Evolutionary conservation across 1,139 yeast genomes (phyloP).

Genomic region (Suhomyces bolitotheri): DNA sequence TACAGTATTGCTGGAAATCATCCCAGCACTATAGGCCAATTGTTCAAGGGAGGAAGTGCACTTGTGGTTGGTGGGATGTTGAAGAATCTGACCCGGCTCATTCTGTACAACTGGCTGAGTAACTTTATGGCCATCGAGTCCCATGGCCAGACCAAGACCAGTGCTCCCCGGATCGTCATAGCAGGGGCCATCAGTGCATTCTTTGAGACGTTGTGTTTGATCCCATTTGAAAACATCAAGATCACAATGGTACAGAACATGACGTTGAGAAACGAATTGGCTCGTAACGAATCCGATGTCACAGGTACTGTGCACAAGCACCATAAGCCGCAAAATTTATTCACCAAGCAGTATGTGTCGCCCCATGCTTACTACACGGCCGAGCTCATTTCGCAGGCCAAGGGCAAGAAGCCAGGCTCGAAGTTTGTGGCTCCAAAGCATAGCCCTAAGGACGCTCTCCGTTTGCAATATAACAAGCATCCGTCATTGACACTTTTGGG

Average conservation of each 20-base stretch:
- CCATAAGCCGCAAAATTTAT: constrained; percentile 29
- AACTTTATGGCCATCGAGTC: constrained; percentile 67
- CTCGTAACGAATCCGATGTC: constrained; percentile 29
- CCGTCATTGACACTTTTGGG: constrained; percentile 58
- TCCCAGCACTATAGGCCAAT: constrained; percentile 41
- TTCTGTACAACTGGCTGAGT: constrained; percentile 74
- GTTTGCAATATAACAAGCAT: constrained; percentile 43
- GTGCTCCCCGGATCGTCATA: constrained; percentile 71
- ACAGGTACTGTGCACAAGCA: constrained; percentile 26
- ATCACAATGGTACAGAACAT: constrained; percentile 80
- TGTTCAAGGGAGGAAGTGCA: constrained; percentile 78
- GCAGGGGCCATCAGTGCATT: constrained; percentile 89
- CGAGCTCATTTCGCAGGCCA: constrained; percentile 34
- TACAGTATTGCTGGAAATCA: constrained; percentile 41
- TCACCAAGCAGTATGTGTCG: constrained; percentile 41
- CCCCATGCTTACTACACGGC: constrained; percentile 47
- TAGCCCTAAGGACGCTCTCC: constrained; percentile 29
- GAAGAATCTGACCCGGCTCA: constrained; percentile 72
- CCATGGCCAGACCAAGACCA: constrained; percentile 44
- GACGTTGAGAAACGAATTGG: constrained; percentile 37
- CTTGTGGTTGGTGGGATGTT: constrained; percentile 72
- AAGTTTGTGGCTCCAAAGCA: constrained; percentile 25
- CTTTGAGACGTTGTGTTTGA: constrained; percentile 76
- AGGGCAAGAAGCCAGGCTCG: constrained; percentile 25
- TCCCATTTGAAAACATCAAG: constrained; percentile 90